These are phyloP conservation scores for Rosa multiflora DNA, from an alignment of 306 rosid species.

Conservation along the genomic window DNA sequence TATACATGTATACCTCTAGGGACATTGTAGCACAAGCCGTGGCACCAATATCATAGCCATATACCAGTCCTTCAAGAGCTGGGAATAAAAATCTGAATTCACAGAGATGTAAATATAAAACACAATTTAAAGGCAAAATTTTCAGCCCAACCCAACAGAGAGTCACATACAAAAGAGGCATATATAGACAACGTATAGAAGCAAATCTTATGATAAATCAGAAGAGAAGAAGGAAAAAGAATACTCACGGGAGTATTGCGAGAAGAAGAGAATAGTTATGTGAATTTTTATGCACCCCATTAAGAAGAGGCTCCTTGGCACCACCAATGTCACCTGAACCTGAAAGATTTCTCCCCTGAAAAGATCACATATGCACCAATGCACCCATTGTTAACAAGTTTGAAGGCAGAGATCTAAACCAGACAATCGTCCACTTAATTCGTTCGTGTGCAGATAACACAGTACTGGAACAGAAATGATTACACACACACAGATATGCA, in stretches of 20 bases:
- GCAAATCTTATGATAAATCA: too few relatives aligned
- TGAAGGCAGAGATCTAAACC: not conserved
- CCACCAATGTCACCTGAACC: not conserved
- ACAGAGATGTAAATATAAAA: not conserved
- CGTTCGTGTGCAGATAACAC: not conserved
- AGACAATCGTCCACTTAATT: not conserved
- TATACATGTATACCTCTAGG: constrained; percentile 44
- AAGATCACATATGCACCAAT: not conserved
- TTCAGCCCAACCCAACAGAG: not conserved
- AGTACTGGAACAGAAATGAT: not conserved
- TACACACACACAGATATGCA: not conserved
- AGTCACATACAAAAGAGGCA: too few relatives aligned
- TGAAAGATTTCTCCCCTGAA: not conserved
- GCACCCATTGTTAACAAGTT: not conserved
- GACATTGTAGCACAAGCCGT: constrained; percentile 84
- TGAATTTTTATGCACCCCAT: not conserved
- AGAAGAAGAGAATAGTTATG: not conserved
- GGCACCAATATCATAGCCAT: constrained; percentile 93
- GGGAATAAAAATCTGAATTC: constrained; percentile 87
- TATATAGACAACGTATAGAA: too few relatives aligned
- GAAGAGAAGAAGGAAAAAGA: not conserved
- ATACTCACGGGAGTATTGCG: not conserved
- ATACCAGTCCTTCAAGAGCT: constrained; percentile 85
- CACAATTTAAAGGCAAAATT: not conserved
- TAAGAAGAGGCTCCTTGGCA: not conserved